Evolutionary conservation across 2,329 filamentous ascomycete genomes (phyloP), one percentile per base, ranked within the genome.

Genomic region (Colletotrichum siamense): DNA sequence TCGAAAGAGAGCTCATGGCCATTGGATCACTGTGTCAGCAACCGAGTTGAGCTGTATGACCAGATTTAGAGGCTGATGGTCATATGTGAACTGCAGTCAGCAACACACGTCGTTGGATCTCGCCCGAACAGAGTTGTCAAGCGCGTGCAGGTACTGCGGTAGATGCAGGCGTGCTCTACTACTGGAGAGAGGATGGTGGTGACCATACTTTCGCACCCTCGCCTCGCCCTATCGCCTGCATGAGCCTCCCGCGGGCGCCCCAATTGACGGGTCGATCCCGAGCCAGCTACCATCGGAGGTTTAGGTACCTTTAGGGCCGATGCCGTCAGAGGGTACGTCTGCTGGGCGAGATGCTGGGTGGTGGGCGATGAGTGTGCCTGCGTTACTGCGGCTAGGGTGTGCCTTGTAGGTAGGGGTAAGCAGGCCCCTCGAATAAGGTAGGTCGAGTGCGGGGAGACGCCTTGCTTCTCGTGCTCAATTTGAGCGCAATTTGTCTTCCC

Each of bases 231-330:
- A 24, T 30, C 36, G 55, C 69, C 73, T 72, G 73, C 70, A 73
- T 76, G 73, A 68, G 70, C 64, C 34, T 64, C 39, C 57, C 64
- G 69, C 34, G 70, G 64, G 69, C 34, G 70, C 57, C 34, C 64
- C 69, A 70, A 69, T 64, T 52, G 30, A 64, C 63, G 72, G 67
- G 67, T 75, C 72, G 69, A 76, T 73, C 63, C 63, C 70, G 57
- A 57, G 34, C 55, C 39, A 65, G 57, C 36, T 66, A 24, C 59
- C 32, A n/a, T 52, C 62, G 61, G 52, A 66, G 61, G 16, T 62
- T 71, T 75, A 28, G 28, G 28, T 28, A 39, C 24, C 24, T 24
- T n/a, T 28, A 39, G 55, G 57, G 39, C 24, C 61, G 28, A 63
- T 73, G 55, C 36, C 57, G 71, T 70, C 67, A 74, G 67, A 71